Base-by-base conservation (phyloP, 73 alveolate genomes). In the Breviolum minutum region DNA sequence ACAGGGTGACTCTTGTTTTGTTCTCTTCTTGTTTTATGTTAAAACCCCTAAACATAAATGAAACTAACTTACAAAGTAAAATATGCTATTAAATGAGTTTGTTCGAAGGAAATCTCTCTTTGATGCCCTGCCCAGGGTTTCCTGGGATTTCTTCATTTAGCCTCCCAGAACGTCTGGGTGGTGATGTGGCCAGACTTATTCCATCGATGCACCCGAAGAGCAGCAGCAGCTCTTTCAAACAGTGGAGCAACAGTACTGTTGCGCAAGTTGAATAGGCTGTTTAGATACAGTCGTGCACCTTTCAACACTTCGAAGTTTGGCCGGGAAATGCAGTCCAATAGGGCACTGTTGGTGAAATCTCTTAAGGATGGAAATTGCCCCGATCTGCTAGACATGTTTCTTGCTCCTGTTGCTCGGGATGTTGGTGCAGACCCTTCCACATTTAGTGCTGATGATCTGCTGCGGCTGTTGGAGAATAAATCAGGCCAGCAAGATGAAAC, bases 141-240 rank as follows among this genome's bases (percentile, higher is more conserved):
- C 40, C 69, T 81, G 40, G 90, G 90, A 5, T 81, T 30, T 9
- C 71, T 12, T 13, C 90, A 81, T 30, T 30, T 81, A 5, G 16
- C 40, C 69, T 5, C 24, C n/a, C 64, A 10, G 29, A 19, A 40
- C 30, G 71, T 81, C 30, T 81, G 69, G 64, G 64, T 8, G 32
- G 16, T 81, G 71, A 7, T 81, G 26, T 81, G 90, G 90, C 90
- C 90, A 32, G 90, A 81, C 40, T 8, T 81, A 7, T 81, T 81
- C 20, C 90, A 81, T 16, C 8, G 61, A 62, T 26, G 19, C 16
- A 8, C 90, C 29, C 16, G 90, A 4, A 27, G 29, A 16, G 90
- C 69, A 13, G 40, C 90, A 8, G 7, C 26, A 22, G 90, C 90
- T 6, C 30, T 81, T 12, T n/a, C n/a, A n/a, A n/a, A n/a, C n/a